Base-by-base conservation (phyloP, 352 stramenopile species). In the Pythium myriotylum region DNA sequence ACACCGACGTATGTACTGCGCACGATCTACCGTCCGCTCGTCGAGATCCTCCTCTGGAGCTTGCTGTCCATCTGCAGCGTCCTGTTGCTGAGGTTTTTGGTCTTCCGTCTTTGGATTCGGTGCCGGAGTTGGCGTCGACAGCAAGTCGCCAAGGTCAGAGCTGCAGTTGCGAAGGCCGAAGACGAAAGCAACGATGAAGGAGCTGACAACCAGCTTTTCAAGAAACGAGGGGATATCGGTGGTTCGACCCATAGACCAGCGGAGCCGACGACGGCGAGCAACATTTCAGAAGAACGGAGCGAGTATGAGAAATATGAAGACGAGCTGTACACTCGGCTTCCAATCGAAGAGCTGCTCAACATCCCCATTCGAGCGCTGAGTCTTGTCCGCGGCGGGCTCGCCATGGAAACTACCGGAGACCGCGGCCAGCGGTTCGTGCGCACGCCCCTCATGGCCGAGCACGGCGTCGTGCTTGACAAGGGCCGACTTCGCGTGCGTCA, bases 391-490 rank as follows among this genome's bases (percentile, higher is more conserved):
- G 68, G 54, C 37, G 52, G 27, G 9, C 32, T 62, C 17, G 67
- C 23, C 59, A 60, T 75, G 52, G 62, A 71, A 42, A 50, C 54
- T 45, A 40, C 33, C 29, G 47, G 54, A 8, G 22, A 37, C 3
- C 4, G 58, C 24, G 41, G 56, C 23, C 71, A 81, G 27, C 65
- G 62, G 45, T 81, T 74, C 63, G 72, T 61, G 78, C 41, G 70
- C 41, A 50, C 48, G 42, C 76, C 77, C 24, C 75, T 72, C 51
- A 55, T 87, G 14, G 32, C 54, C 2, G 72, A 73, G 41, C 51
- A 87, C 48, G 77, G 75, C 16, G 50, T 84, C 23, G 61, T 87
- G 51, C 56, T 84, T 39, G 77, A 87, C 59, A 67, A 67, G 46
- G 59, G 73, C 24, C 63, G 68, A 32, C 47, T 86, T 46, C 74